Evolutionary conservation across 2,329 filamentous ascomycete genomes (phyloP), one percentile per base, ranked within the genome.

Genomic region (Diaporthe vexans): DNA sequence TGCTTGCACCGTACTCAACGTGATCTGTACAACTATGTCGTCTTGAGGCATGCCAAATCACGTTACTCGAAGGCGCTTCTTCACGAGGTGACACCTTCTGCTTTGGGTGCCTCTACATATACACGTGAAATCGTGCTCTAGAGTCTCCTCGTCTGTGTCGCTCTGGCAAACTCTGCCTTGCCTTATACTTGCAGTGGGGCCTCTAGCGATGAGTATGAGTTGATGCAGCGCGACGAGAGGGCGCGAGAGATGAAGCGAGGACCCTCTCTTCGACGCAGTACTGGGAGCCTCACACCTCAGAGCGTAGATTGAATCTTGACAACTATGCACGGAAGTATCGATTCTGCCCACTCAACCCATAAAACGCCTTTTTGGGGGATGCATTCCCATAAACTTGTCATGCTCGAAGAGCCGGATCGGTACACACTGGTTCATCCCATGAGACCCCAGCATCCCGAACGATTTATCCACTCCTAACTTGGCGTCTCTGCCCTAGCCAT

Each of bases 301-400:
- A 68, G 63, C 63, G 33, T 68, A 54, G 48, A 54, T 68, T 68
- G 48, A 33, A 51, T 54, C 46, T 68, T 54, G 24, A 57, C 68
- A 65, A 43, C 24, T 56, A 46, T 63, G 65, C 40, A 24, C 58
- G 40, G 61, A 56, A 65, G 15, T 71, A 61, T 67, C 37, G 54
- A 48, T 48, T 74, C 24, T 48, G 37, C 72, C 58, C 43, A 61
- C 70, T 71, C 56, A 65, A 71, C 73, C 73, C 73, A 24, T 58
- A 68, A 21, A 67, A 76, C 74, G 74, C 74, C 72, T 24, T 70
- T 70, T 46, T 61, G 48, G 29, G 71, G 46, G 59, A 37, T 70
- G 48, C 57, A 54, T 58, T 70, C 26, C 72, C 69, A 65, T 37
- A 48, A 54, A 37, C 72, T 59, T 37, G 46, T 17, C 68, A 40